Evolutionary conservation across 2,329 filamentous ascomycete species (phyloP).

Genomic region (Chrysoporthe cubensis): DNA sequence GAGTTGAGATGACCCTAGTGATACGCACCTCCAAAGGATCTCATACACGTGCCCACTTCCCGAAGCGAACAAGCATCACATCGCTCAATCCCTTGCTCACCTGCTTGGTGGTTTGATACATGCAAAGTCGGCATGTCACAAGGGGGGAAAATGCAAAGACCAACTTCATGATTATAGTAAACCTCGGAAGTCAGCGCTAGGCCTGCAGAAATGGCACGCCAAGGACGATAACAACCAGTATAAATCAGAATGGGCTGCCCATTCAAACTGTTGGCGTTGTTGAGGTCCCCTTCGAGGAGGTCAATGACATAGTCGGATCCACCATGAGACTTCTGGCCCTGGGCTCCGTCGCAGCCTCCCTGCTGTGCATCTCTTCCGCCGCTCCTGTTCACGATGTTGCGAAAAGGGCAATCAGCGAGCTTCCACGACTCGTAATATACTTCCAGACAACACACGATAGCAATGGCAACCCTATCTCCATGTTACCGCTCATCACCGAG

Average conservation of each 20-base stretch:
- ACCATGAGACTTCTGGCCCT: neutral
- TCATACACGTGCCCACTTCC: neutral
- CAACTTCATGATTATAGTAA: neutral
- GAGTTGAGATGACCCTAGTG: neutral
- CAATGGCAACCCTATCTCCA: conserved; percentile 51
- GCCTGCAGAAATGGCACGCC: neutral
- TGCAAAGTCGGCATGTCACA: neutral
- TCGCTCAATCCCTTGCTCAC: neutral
- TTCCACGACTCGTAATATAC: conserved; percentile 55
- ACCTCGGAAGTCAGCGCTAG: neutral
- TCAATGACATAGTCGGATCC: neutral
- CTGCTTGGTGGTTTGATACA: neutral
- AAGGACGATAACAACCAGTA: neutral
- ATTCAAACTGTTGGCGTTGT: neutral
- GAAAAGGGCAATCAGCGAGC: conserved; percentile 18
- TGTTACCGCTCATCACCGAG: conserved; percentile 55
- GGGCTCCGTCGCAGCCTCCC: neutral
- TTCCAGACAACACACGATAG: conserved; percentile 59
- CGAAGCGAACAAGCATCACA: neutral
- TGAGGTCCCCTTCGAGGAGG: neutral
- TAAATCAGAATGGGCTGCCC: neutral
- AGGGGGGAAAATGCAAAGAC: neutral
- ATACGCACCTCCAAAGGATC: neutral
- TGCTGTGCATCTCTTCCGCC: neutral
- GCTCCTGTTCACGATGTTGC: conserved; percentile 23